Evolutionary conservation across 1,139 yeast species (phyloP).

Genomic region (Chernovozyma sophiae-reginae): DNA sequence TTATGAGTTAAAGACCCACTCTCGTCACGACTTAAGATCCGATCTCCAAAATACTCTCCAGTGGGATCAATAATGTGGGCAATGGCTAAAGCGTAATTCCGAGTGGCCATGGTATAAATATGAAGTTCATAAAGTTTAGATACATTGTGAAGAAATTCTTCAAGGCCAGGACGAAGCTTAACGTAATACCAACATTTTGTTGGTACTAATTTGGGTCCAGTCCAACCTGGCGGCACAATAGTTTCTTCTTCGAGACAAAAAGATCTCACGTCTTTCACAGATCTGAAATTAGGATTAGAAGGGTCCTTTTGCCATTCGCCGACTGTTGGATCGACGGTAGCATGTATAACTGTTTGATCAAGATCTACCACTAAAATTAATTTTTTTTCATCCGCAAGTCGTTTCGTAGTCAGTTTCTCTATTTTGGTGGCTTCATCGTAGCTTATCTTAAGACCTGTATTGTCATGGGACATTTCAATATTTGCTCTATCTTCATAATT

Average conservation of each 20-base stretch:
- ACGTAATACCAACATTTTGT: slow-evolving; percentile 84
- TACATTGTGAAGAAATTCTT: slow-evolving; percentile 62
- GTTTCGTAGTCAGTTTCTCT: slow-evolving; percentile 62
- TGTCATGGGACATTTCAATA: slow-evolving; percentile 86
- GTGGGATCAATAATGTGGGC: slow-evolving; percentile 90
- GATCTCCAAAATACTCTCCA: slow-evolving; percentile 80
- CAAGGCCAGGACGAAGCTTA: slow-evolving; percentile 83
- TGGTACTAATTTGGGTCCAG: slow-evolving; percentile 55
- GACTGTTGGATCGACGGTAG: slow-evolving; percentile 96
- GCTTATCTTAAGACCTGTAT: slow-evolving; percentile 79
- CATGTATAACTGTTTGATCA: slow-evolving; percentile 96
- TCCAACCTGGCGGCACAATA: slow-evolving; percentile 52
- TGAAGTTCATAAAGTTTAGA: slow-evolving; percentile 79
- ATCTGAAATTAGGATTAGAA: slow-evolving; percentile 75
- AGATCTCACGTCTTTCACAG: slow-evolving; percentile 74
- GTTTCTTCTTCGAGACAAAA: slow-evolving; percentile 79
- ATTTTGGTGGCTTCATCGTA: slow-evolving; percentile 82
- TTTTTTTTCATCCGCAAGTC: slow-evolving; percentile 60
- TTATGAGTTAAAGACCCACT: slow-evolving; percentile 91
- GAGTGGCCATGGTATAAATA: slow-evolving; percentile 98
- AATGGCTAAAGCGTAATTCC: slow-evolving; percentile 86
- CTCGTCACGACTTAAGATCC: slow-evolving; percentile 90
- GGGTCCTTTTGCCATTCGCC: slow-evolving; percentile 95
- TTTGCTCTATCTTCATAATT: slow-evolving; percentile 75
- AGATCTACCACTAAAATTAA: slow-evolving; percentile 90